Evolutionary conservation across 2,329 filamentous ascomycete genomes (phyloP).

Genomic region (Lachnellula arida): DNA sequence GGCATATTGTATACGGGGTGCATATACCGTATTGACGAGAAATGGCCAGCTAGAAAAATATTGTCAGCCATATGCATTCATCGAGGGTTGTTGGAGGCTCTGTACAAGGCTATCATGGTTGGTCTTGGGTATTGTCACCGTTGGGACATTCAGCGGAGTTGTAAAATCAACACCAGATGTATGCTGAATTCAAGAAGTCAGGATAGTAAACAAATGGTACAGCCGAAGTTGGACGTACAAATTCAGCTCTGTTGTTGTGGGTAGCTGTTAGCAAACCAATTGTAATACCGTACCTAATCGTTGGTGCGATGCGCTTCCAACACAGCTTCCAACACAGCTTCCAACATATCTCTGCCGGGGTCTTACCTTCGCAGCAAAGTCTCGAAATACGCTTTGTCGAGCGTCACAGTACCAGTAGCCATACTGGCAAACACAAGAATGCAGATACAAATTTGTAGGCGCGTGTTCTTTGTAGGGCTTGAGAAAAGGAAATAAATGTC

Average conservation of each 20-base stretch:
- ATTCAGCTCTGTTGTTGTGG: slow-evolving; percentile 38
- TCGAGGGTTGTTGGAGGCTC: slow-evolving; percentile 4
- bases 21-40: slow-evolving; percentile 52
- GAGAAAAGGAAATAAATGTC: not conserved
- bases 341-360: not conserved
- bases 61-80: slow-evolving; percentile 5
- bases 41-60: slow-evolving; percentile 18
- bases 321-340: not conserved
- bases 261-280: slow-evolving; percentile 21
- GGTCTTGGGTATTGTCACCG: slow-evolving; percentile 51
- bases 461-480: not conserved
- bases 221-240: slow-evolving; percentile 36
- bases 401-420: slow-evolving; percentile 43
- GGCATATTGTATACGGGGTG: not conserved
- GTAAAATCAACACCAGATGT: slow-evolving; percentile 34
- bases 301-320: slow-evolving; percentile 4
- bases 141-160: slow-evolving; percentile 31
- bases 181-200: slow-evolving; percentile 32
- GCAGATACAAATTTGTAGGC: slow-evolving; percentile 21
- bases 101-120: slow-evolving; percentile 59
- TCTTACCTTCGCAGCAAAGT: slow-evolving; percentile 57
- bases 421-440: slow-evolving; percentile 13
- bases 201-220: slow-evolving; percentile 1
- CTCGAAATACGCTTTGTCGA: slow-evolving; percentile 57
- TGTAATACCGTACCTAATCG: not conserved